Percentiles rank a stretch among this genome's conserved stretches.
Evolutionary conservation across 2,329 filamentous ascomycete species (phyloP).

Genomic region (Claviceps sp.): DNA sequence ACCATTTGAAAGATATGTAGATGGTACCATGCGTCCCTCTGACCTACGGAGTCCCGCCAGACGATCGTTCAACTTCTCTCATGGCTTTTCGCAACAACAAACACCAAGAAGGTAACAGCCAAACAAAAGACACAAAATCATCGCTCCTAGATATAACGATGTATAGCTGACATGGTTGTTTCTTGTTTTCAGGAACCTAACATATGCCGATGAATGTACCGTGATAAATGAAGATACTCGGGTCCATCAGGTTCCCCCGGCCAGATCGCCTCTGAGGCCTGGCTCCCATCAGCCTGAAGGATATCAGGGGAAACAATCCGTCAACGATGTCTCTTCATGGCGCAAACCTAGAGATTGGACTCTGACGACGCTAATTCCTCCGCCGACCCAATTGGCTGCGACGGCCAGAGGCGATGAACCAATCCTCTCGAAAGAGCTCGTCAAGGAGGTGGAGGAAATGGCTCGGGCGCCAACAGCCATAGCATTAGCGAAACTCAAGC

Average conservation of each 20-base stretch:
- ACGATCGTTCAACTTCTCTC: slow-evolving; percentile 1
- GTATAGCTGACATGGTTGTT: background rate
- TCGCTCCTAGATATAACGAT: too few species aligned
- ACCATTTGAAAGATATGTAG: background rate
- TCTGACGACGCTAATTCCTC: background rate
- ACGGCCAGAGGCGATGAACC: background rate
- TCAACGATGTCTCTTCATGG: slow-evolving; percentile 2
- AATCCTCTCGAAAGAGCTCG: background rate
- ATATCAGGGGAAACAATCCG: background rate
- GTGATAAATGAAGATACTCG: background rate
- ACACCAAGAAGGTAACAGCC: slow-evolving; percentile 2
- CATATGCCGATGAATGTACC: background rate
- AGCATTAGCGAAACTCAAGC: slow-evolving; percentile 9
- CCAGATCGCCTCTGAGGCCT: slow-evolving; percentile 2
- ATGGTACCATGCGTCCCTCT: background rate
- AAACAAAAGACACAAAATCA: too few species aligned
- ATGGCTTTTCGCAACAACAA: background rate
- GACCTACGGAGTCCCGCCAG: slow-evolving; percentile 3
- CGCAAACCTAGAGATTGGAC: slow-evolving; percentile 3
- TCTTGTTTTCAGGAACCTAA: background rate
- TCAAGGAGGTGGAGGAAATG: slow-evolving; percentile 5
- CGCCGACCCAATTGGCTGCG: background rate
- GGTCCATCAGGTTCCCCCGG: background rate
- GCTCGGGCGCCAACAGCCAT: slow-evolving; percentile 5
- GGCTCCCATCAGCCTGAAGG: background rate